Evolutionary conservation across 306 rosid genomes (phyloP).

Genomic region (Vicia villosa): DNA sequence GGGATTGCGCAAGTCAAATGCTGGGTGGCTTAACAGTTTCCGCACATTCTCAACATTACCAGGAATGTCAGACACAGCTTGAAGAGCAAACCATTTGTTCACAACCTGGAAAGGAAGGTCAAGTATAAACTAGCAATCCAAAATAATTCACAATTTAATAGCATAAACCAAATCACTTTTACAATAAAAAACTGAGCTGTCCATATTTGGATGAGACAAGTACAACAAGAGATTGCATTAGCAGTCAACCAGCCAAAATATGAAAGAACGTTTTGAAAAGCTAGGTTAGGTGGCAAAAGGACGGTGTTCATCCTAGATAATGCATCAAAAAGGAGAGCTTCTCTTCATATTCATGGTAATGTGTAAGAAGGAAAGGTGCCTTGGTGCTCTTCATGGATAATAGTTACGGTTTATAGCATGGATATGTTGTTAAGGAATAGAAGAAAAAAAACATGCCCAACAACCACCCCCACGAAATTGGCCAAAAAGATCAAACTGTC

Average conservation of each 20-base stretch:
- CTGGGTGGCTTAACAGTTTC: conserved; percentile 77
- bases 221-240: conserved; percentile 1
- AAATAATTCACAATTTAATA: background rate
- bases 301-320: background rate
- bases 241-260: conserved; percentile 18
- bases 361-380: background rate
- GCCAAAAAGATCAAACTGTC: background rate
- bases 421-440: conserved; percentile 7
- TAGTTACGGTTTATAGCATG: conserved; percentile 17
- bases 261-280: background rate
- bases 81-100: conserved; percentile 96
- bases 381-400: conserved; percentile 5
- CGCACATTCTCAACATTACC: conserved; percentile 84
- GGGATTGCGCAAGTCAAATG: conserved; percentile 89
- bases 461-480: background rate
- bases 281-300: conserved; percentile 14
- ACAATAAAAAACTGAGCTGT: conserved; percentile 1
- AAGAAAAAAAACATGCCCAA: background rate
- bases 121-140: conserved; percentile 15
- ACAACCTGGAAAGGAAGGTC: conserved; percentile 64
- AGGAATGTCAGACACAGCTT: conserved; percentile 83
- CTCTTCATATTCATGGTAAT: conserved; percentile 14
- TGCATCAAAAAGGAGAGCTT: background rate
- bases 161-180: background rate
- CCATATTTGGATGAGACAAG: background rate